Conservation (phyloP, 1,139 yeast species). For the Saccharomyces hybrid region DNA sequence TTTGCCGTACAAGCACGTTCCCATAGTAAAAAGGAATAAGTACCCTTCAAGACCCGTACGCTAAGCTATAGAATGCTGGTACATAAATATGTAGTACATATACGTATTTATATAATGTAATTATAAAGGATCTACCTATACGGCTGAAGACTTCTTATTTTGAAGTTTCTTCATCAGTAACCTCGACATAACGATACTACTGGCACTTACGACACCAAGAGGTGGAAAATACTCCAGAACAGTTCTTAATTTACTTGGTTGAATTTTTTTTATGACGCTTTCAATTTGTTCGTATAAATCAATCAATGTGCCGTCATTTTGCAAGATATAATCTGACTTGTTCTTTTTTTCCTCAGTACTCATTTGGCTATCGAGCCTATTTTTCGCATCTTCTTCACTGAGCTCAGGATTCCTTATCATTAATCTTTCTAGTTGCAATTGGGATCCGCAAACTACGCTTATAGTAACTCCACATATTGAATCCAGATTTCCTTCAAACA, state of each 20-base stretch:
- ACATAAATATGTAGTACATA: background rate
- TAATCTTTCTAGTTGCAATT: conserved; percentile 57
- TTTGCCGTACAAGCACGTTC: conserved; percentile 30
- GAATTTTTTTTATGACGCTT: conserved; percentile 37
- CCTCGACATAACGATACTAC: conserved; percentile 15
- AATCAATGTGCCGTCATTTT: conserved; percentile 50
- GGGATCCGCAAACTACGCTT: conserved; percentile 53
- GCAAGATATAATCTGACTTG: conserved; percentile 60
- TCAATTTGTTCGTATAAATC: conserved; percentile 45
- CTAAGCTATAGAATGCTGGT: background rate
- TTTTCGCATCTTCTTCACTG: conserved; percentile 55
- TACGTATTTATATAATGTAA: background rate
- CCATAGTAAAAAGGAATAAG: conserved; percentile 26
- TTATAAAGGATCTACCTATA: background rate
- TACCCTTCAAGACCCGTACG: conserved; percentile 23
- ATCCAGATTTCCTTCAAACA: conserved; percentile 75
- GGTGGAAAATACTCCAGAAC: conserved; percentile 47
- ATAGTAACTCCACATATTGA: conserved; percentile 63
- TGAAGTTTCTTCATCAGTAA: background rate
- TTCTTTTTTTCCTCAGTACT: conserved; percentile 47
- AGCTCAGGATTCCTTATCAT: conserved; percentile 60
- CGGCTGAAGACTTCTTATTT: background rate
- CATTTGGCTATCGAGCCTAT: conserved; percentile 76
- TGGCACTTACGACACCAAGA: conserved; percentile 52
- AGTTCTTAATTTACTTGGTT: conserved; percentile 40